Conservation (phyloP, 345 rosid species). For the Brassica rapa region DNA sequence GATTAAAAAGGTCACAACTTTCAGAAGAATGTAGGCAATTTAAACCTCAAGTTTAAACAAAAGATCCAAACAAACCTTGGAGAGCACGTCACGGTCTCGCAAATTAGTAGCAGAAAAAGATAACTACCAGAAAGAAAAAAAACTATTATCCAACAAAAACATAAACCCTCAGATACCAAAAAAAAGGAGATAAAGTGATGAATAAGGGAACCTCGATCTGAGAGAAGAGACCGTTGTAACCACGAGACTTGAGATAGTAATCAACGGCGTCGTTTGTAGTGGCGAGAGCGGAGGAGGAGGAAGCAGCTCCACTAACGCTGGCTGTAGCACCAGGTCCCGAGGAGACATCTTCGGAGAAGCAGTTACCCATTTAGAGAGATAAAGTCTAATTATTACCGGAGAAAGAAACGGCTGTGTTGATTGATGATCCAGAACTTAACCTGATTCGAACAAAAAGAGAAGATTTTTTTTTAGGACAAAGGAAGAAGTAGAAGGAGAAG, state of each 20-base stretch:
- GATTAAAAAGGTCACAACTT: background rate
- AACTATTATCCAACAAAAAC: background rate
- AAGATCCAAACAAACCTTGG: conserved; percentile 58
- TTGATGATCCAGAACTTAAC: background rate
- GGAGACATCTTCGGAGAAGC: conserved; percentile 52
- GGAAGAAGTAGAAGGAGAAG: background rate
- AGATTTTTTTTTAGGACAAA: background rate
- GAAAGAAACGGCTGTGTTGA: background rate
- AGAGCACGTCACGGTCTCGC: conserved; percentile 68
- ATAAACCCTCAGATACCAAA: background rate
- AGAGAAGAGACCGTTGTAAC: conserved; percentile 55
- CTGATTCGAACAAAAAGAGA: conserved; percentile 5
- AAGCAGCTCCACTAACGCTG: conserved; percentile 45
- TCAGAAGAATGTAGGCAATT: background rate
- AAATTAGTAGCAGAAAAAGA: conserved; percentile 75
- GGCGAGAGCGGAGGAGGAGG: conserved; percentile 13
- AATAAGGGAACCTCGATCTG: conserved; percentile 60
- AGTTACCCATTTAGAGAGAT: conserved; percentile 48
- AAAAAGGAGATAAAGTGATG: background rate
- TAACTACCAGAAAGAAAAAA: conserved; percentile 48
- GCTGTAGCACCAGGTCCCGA: conserved; percentile 59
- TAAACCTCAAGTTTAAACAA: background rate
- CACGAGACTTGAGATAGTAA: conserved; percentile 57
- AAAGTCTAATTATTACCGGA: background rate
- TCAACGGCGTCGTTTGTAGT: conserved; percentile 60